Percentiles rank a stretch among this genome's conserved stretches.
These are phyloP conservation scores for Podospora conica DNA, from an alignment of 495 filamentous ascomycete species.

Conservation along the genomic window DNA sequence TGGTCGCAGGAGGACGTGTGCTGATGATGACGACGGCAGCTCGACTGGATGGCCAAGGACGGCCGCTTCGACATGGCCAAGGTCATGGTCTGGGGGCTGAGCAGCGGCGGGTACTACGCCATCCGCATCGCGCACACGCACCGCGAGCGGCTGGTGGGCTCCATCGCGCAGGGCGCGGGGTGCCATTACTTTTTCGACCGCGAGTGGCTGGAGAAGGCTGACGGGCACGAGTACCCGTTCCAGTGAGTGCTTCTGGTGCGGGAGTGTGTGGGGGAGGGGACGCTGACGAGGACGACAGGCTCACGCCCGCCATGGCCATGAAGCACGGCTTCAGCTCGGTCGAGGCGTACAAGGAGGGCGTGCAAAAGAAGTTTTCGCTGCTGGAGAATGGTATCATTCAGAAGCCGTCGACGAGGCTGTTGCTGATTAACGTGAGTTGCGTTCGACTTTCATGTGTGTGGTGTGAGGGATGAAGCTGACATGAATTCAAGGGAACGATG, in stretches of 20 bases:
- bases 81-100: slow-evolving; percentile 67
- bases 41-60: slow-evolving; percentile 58
- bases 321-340: slow-evolving; percentile 63
- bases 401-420: slow-evolving; percentile 53
- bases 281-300: slow-evolving; percentile 28
- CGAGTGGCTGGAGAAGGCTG: slow-evolving; percentile 59
- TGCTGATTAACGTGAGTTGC: slow-evolving; percentile 61
- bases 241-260: slow-evolving; percentile 37
- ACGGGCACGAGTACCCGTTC: slow-evolving; percentile 77
- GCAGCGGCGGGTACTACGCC: slow-evolving; percentile 72
- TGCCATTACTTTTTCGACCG: slow-evolving; percentile 61
- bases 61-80: slow-evolving; percentile 54
- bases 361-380: slow-evolving; percentile 65
- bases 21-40: background rate
- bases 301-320: slow-evolving; percentile 58
- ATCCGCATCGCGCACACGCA: slow-evolving; percentile 70
- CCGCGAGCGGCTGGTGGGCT: slow-evolving; percentile 48
- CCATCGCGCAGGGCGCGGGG: slow-evolving; percentile 67
- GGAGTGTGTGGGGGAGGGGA: background rate
- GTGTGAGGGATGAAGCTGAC: slow-evolving; percentile 10
- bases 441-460: background rate
- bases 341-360: slow-evolving; percentile 54
- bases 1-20: background rate
- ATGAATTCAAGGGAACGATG: slow-evolving; percentile 47
- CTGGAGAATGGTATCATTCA: slow-evolving; percentile 63